phyloP scores from a whole-genome alignment of 139 green algal species.

The Volvox africanus region DNA sequence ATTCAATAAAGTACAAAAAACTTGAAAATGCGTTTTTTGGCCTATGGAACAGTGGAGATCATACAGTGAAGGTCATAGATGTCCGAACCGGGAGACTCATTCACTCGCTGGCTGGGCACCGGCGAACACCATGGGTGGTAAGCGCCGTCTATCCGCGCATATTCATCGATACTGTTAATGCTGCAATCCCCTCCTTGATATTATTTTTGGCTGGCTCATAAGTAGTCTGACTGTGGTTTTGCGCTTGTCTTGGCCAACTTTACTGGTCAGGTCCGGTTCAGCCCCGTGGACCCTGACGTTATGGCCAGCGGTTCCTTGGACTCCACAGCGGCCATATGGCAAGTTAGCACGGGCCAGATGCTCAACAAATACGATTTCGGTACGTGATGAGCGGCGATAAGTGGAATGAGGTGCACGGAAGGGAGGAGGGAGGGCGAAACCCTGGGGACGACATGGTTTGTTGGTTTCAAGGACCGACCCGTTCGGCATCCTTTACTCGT shows the following conservation, averaged over 20 bases:
- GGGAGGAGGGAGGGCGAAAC: too few species aligned
- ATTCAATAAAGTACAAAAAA: neutral
- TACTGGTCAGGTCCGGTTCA: conserved; percentile 82
- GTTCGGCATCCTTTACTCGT: too few species aligned
- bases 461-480: too few species aligned
- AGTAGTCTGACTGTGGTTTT: neutral
- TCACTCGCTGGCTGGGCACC: conserved; percentile 78
- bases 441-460: too few species aligned
- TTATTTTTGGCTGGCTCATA: neutral
- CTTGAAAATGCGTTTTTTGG: neutral
- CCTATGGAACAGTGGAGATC: conserved; percentile 81
- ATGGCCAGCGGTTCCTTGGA: conserved; percentile 90
- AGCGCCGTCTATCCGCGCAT: neutral
- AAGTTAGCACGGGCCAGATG: conserved; percentile 76
- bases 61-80: conserved; percentile 92
- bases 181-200: neutral
- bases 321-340: conserved; percentile 85
- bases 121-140: conserved; percentile 92
- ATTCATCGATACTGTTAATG: neutral
- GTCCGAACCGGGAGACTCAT: conserved; percentile 71
- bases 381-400: conserved; percentile 10
- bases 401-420: too few species aligned
- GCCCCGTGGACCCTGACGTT: conserved; percentile 74
- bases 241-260: too few species aligned
- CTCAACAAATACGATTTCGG: conserved; percentile 80